Evolutionary conservation across 2,329 filamentous ascomycete species (phyloP).

Genomic region (Neoarthrinium moseri): DNA sequence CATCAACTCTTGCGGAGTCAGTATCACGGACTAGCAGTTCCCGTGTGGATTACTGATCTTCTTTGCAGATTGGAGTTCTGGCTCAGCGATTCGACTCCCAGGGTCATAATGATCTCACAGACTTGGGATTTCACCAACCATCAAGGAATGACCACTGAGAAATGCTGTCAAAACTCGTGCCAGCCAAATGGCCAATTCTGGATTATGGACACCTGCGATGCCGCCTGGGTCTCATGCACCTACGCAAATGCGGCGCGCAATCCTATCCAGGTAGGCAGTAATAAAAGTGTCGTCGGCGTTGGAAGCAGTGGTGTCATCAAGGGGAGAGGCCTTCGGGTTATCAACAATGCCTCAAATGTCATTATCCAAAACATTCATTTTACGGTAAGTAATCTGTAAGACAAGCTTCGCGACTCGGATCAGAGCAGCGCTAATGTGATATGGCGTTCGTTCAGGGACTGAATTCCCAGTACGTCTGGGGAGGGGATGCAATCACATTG

Average conservation of each 20-base stretch:
- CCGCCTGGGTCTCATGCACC: conserved; percentile 30
- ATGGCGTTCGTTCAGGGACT: conserved; percentile 18
- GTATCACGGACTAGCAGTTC: background rate
- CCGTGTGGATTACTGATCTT: background rate
- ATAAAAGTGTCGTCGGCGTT: conserved; percentile 56
- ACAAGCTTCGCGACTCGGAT: too few relatives aligned
- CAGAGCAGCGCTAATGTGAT: background rate
- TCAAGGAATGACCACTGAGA: background rate
- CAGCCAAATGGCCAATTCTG: background rate
- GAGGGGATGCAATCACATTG: conserved; percentile 54
- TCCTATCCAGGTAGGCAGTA: conserved; percentile 50
- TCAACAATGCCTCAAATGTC: conserved; percentile 47
- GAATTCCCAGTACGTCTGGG: conserved; percentile 57
- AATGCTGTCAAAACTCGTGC: background rate
- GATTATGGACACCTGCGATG: background rate
- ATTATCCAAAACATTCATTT: conserved; percentile 58
- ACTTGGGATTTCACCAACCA: background rate
- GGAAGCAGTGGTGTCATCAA: conserved; percentile 53
- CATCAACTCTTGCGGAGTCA: background rate
- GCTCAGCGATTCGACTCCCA: background rate
- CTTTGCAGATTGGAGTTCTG: background rate
- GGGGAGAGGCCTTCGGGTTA: conserved; percentile 52
- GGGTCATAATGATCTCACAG: background rate
- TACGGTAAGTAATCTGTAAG: conserved; percentile 34
- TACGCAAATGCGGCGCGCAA: conserved; percentile 50